Evolutionary conservation across 2,329 filamentous ascomycete genomes (phyloP).

Genomic region (Xylaria sp.): DNA sequence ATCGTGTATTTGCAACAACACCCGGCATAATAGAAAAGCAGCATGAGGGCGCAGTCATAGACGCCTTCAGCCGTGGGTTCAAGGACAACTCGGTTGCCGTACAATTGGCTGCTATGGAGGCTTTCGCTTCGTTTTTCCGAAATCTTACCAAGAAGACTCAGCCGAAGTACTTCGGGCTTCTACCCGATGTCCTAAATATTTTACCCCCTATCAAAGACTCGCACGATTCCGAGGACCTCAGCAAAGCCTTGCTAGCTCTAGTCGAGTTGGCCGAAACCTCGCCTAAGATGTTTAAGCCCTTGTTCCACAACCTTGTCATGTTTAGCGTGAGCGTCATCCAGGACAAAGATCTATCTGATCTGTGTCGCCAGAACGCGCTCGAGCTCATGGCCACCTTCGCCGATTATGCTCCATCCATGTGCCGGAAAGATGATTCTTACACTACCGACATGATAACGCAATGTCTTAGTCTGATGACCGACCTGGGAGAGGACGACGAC

Average conservation of each 20-base stretch:
- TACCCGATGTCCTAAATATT: slow-evolving; percentile 92
- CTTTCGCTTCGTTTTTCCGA: slow-evolving; percentile 94
- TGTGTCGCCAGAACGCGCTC: slow-evolving; percentile 90
- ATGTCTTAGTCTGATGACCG: slow-evolving; percentile 96
- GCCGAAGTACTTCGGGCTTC: slow-evolving; percentile 82
- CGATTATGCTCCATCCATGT: slow-evolving; percentile 92
- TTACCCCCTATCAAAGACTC: slow-evolving; percentile 92
- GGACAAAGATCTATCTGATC: slow-evolving; percentile 91
- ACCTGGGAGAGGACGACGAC: slow-evolving; percentile 92
- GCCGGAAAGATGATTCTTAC: slow-evolving; percentile 90
- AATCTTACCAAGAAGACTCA: slow-evolving; percentile 88
- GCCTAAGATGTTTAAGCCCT: slow-evolving; percentile 93
- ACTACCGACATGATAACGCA: slow-evolving; percentile 98
- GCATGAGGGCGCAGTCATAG: slow-evolving; percentile 87
- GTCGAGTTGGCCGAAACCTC: slow-evolving; percentile 95
- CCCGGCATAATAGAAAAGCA: slow-evolving; percentile 95
- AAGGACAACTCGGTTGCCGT: slow-evolving; percentile 86
- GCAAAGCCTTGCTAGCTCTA: slow-evolving; percentile 84
- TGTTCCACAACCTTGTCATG: slow-evolving; percentile 91
- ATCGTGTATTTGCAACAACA: slow-evolving; percentile 93
- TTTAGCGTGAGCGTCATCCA: slow-evolving; percentile 94
- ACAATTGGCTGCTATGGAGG: slow-evolving; percentile 91
- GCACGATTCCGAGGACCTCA: slow-evolving; percentile 87
- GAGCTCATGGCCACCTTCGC: slow-evolving; percentile 98
- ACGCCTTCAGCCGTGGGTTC: slow-evolving; percentile 90